Conservation (phyloP, 805 yeast genomes). For the Ogataea minuta region DNA sequence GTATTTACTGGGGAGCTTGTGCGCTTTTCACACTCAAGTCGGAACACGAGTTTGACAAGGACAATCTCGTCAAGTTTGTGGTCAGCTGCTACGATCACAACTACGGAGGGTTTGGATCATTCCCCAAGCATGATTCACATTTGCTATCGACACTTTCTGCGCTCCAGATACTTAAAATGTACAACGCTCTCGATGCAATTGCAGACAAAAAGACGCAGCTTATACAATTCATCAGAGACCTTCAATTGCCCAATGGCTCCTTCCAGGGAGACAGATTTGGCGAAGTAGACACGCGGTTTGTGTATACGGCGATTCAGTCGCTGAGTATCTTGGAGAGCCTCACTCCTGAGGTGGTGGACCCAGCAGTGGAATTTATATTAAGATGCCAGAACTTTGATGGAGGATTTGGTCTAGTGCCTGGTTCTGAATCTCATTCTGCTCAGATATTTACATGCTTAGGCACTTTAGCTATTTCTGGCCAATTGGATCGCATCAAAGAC, state of each 20-base stretch:
- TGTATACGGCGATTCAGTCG: conserved; percentile 75
- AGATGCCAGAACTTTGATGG: conserved; percentile 91
- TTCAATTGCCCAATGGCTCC: conserved; percentile 65
- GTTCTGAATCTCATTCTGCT: conserved; percentile 94
- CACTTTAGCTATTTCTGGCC: conserved; percentile 65
- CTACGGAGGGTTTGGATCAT: conserved; percentile 85
- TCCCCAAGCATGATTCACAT: conserved; percentile 88
- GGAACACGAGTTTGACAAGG: conserved; percentile 53
- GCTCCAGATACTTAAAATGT: conserved; percentile 71
- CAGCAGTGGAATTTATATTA: conserved; percentile 63
- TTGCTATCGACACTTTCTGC: conserved; percentile 82
- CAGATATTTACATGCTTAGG: conserved; percentile 87
- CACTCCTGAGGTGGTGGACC: conserved; percentile 43
- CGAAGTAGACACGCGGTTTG: conserved; percentile 89
- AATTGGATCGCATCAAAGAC: conserved; percentile 46
- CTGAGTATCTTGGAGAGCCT: conserved; percentile 67
- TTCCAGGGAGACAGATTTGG: conserved; percentile 91
- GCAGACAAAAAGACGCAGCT: conserved; percentile 28
- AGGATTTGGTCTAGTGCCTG: conserved; percentile 90
- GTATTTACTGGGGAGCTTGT: conserved; percentile 92
- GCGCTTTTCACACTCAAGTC: conserved; percentile 64
- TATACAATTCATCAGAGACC: conserved; percentile 38
- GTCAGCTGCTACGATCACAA: conserved; percentile 55
- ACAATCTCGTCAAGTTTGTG: conserved; percentile 68
- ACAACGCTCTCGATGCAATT: conserved; percentile 50